Base-by-base conservation (phyloP, 352 stramenopile genomes). In the Globisporangium spinosum region DNA sequence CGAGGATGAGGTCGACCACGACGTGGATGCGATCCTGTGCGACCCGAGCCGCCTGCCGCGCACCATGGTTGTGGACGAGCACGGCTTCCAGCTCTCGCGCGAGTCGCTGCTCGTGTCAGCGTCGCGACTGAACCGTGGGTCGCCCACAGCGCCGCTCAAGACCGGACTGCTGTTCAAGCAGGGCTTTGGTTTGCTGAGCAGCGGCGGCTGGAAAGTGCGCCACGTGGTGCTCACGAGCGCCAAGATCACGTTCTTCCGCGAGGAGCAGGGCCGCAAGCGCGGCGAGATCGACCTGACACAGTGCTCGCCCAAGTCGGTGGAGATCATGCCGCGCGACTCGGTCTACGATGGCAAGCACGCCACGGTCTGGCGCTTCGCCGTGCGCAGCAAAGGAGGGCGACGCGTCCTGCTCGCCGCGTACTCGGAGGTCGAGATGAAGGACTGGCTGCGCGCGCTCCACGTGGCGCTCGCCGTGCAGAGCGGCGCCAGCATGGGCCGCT, bases 241-340 rank as follows among this genome's bases (percentile, higher is more conserved):
- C 60, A 90, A 90, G 56, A 75, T 94, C 57, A 87, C 72, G 32
- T 91, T 92, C 40, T 95, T 77, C 72, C 77, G 73, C 27, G 85
- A 90, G 68, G 85, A 95, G 69, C 63, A 87, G 69, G 87, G 87
- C 13, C 75, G 77, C 20, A 82, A 85, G 58, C 80, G 86, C 32
- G 82, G 86, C 5, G 84, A 93, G 65, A 81, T 95, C 59, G 80
- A 95, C 68, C 65, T 95, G 61, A 64, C 80, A 65, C 85, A 86
- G 38, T 91, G 82, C 67, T 78, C 60, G 53, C 69, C 60, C 56
- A 89, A 90, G 69, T 82, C 79, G 54, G 85, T 95, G 57, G 83
- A 95, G 68, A 89, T 93, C 55, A 93, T 95, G 87, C 87, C 87
- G 0, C 76, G 75, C 29, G 85, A 95, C 69, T 93, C 85, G 61